Evolutionary conservation across 2,329 filamentous ascomycete genomes (phyloP).

Genomic region (Scytalidium sp.): DNA sequence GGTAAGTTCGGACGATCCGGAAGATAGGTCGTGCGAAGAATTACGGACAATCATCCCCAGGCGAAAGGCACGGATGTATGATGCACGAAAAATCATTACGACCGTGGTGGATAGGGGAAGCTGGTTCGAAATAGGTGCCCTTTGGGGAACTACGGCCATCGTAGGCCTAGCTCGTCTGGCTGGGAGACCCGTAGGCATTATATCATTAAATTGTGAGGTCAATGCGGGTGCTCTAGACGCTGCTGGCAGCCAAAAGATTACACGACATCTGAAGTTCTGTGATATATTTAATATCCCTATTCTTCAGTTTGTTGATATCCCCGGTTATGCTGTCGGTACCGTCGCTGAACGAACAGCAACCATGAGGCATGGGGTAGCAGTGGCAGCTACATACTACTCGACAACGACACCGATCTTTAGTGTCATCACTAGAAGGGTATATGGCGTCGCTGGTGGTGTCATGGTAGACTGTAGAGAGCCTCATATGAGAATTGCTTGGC

Average conservation of each 20-base stretch:
- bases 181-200: constrained; percentile 55
- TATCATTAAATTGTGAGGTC: constrained; percentile 59
- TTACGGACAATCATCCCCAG: constrained; percentile 56
- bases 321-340: constrained; percentile 62
- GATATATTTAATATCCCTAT: constrained; percentile 65
- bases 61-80: constrained; percentile 57
- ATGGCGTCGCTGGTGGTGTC: constrained; percentile 61
- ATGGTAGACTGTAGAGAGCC: constrained; percentile 63
- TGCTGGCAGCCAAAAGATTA: constrained; percentile 57
- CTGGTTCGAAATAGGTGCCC: constrained; percentile 62
- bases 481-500: constrained; percentile 60
- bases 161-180: constrained; percentile 56
- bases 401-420: constrained; percentile 62
- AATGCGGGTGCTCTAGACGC: constrained; percentile 61
- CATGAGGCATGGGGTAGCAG: constrained; percentile 61
- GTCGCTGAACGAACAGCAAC: constrained; percentile 60
- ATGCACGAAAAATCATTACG: constrained; percentile 53
- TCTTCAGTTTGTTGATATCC: constrained; percentile 61
- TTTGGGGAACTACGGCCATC: constrained; percentile 62
- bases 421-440: constrained; percentile 58
- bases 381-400: constrained; percentile 59
- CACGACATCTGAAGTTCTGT: constrained; percentile 57
- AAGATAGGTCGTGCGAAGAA: constrained; percentile 42
- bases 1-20: constrained; percentile 43
- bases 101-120: constrained; percentile 52